Percentiles rank a stretch among this genome's conserved stretches.
phyloP scores from a whole-genome alignment of 345 rosid genomes.

The Aethionema arabicum region DNA sequence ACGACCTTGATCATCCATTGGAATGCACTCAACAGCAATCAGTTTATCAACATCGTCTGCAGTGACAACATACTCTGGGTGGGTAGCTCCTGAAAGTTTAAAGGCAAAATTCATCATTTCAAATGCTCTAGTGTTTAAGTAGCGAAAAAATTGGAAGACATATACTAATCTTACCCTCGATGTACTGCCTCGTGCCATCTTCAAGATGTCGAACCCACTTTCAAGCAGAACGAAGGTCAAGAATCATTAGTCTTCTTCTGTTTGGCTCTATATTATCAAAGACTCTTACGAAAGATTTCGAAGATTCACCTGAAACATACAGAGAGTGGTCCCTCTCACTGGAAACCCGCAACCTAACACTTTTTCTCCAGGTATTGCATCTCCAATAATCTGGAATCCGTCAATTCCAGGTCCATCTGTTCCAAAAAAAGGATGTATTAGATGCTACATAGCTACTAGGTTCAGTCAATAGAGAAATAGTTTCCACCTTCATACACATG shows the following conservation, averaged over 20 bases:
- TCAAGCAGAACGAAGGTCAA: slow-evolving; percentile 22
- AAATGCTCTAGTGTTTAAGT: not conserved
- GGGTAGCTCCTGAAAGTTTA: slow-evolving; percentile 72
- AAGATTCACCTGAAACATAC: slow-evolving; percentile 88
- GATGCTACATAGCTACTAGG: slow-evolving; percentile 25
- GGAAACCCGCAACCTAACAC: slow-evolving; percentile 94
- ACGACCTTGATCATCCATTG: slow-evolving; percentile 95
- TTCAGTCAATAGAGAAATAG: slow-evolving; percentile 5
- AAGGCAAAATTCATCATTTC: slow-evolving; percentile 1
- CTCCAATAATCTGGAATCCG: slow-evolving; percentile 87
- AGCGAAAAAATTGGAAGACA: slow-evolving; percentile 6
- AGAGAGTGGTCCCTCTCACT: slow-evolving; percentile 88
- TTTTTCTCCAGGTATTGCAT: slow-evolving; percentile 82
- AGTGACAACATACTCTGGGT: slow-evolving; percentile 93
- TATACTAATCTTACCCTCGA: slow-evolving; percentile 62
- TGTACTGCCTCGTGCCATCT: slow-evolving; percentile 90
- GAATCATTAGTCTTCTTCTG: not conserved
- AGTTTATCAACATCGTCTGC: slow-evolving; percentile 97
- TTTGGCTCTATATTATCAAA: slow-evolving; percentile 2
- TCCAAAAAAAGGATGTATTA: slow-evolving; percentile 31
- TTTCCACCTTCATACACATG: slow-evolving; percentile 34
- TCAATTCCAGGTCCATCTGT: slow-evolving; percentile 90
- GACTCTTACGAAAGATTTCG: slow-evolving; percentile 15
- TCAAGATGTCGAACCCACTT: slow-evolving; percentile 98
- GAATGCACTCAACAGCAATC: slow-evolving; percentile 98